Evolutionary conservation across 2,329 filamentous ascomycete species (phyloP).

Genomic region (Trichophyton mentagrophytes): DNA sequence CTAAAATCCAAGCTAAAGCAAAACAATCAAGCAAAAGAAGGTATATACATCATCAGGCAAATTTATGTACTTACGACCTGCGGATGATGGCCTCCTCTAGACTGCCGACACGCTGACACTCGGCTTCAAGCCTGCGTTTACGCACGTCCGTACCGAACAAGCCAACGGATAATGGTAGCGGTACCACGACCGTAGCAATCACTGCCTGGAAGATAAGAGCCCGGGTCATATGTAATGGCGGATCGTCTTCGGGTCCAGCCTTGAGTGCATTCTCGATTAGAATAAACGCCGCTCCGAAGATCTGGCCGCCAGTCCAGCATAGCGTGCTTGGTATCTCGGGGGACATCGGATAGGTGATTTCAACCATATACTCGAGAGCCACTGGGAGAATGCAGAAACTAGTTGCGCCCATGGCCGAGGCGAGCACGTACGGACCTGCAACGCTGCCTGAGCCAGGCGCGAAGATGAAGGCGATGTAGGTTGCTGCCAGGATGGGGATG

Average conservation of each 20-base stretch:
- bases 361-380: constrained; percentile 72
- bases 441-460: constrained; percentile 49
- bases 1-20: too few species aligned
- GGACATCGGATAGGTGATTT: constrained; percentile 73
- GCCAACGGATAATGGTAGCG: constrained; percentile 57
- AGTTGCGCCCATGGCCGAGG: constrained; percentile 62
- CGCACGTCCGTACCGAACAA: constrained; percentile 48
- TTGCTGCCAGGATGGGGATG: constrained; percentile 59
- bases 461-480: constrained; percentile 69
- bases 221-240: constrained; percentile 59
- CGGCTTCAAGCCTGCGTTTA: constrained; percentile 29
- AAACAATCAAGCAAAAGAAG: not conserved
- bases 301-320: constrained; percentile 75
- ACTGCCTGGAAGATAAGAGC: constrained; percentile 70
- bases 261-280: constrained; percentile 64
- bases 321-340: constrained; percentile 75
- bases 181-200: constrained; percentile 50
- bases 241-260: constrained; percentile 38
- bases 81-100: not conserved
- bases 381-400: constrained; percentile 73
- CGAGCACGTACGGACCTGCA: constrained; percentile 56
- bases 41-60: too few species aligned
- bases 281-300: constrained; percentile 75
- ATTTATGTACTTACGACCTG: not conserved
- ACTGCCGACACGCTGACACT: constrained; percentile 13